A percentile compares a stretch with the other conserved stretches of the same genome.
phyloP scores from a whole-genome alignment of 371 early-diverging fungal species.

The Circinella minor region DNA sequence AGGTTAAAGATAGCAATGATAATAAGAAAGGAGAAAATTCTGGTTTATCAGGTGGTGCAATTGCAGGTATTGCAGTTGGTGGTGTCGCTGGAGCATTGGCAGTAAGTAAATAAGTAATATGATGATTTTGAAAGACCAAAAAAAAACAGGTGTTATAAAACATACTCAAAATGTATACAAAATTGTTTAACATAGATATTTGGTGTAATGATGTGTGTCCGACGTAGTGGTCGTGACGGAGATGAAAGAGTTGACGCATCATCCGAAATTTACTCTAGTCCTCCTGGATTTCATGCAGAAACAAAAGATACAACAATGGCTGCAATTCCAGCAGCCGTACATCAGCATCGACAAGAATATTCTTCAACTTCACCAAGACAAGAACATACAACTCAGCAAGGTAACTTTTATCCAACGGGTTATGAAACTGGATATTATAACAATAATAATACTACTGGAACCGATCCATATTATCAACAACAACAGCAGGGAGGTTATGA shows the following conservation, averaged over 20 bases:
- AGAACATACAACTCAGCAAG: background rate
- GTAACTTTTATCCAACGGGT: conserved; percentile 14
- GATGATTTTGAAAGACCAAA: too few species aligned
- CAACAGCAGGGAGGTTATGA: conserved; percentile 10
- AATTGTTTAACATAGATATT: conserved; percentile 1
- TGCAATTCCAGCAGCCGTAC: background rate
- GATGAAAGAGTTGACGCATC: conserved; percentile 3
- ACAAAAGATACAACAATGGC: background rate
- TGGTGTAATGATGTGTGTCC: conserved; percentile 3
- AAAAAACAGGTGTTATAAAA: too few species aligned
- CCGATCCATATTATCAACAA: conserved; percentile 4
- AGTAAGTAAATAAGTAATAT: background rate
- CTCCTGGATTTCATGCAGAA: conserved; percentile 7
- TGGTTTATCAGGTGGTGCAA: conserved; percentile 9
- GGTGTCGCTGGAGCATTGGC: conserved; percentile 9
- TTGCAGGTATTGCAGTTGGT: conserved; percentile 19
- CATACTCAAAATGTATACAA: too few species aligned
- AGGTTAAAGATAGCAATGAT: background rate
- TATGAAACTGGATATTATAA: conserved; percentile 7
- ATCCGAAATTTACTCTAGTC: conserved; percentile 12
- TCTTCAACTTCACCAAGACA: background rate
- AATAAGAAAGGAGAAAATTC: too few species aligned
- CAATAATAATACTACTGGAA: background rate
- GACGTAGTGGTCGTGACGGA: conserved; percentile 7
- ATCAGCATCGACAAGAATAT: background rate